Conservation (phyloP, 2,329 filamentous ascomycete genomes). For the Myriosclerotinia duriaeana region DNA sequence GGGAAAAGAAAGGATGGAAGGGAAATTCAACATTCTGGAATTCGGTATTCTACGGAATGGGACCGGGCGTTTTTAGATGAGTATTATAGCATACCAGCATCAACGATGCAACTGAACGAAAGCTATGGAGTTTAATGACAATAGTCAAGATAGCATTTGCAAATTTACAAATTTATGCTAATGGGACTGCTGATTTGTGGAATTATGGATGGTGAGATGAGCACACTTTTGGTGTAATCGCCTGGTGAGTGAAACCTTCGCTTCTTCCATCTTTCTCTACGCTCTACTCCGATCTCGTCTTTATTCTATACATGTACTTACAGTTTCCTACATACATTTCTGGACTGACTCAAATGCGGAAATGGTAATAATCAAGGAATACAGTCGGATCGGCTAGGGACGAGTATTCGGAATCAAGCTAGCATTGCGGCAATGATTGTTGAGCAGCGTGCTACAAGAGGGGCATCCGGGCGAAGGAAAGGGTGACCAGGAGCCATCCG, state of each 20-base stretch:
- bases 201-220: background rate
- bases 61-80: background rate
- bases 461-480: background rate
- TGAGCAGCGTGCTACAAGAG: no score
- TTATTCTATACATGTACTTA: background rate
- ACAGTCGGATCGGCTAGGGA: no score
- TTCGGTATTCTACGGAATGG: background rate
- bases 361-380: background rate
- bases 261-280: background rate
- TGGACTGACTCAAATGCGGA: background rate
- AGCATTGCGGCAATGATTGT: no score
- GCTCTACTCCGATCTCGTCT: background rate
- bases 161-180: background rate
- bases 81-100: background rate
- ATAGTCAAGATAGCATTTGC: background rate
- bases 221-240: no score
- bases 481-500: no score
- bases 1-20: background rate
- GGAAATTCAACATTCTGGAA: constrained; percentile 9
- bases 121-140: constrained; percentile 9
- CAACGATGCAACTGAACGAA: background rate
- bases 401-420: no score
- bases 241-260: no score
- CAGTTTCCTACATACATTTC: background rate
- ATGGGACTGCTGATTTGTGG: background rate